Evolutionary conservation across 345 rosid genomes (phyloP), one percentile per base, ranked within the genome.

Genomic region (Dimocarpus longan): DNA sequence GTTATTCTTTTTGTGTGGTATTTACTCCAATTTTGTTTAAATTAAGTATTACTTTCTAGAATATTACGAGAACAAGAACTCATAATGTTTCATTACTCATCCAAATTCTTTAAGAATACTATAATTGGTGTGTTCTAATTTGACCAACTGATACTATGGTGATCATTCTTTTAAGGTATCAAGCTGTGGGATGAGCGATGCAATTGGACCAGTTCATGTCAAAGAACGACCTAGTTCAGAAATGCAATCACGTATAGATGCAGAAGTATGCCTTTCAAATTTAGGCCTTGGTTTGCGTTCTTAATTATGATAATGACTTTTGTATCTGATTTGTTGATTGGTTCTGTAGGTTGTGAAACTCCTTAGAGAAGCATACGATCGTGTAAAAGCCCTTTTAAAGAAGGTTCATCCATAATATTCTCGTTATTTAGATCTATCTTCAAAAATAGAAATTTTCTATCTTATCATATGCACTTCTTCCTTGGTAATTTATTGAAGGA

Each of bases 171-270:
- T 28, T 60, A 46, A 93, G 99, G 97, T 95, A 70, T 95, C 99
- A 68, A 91, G 76, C 76, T 95, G 99, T 79, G 99, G 99, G 67
- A 95, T 95, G 99, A 92, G 99, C 50, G 95, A 93, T 44, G 89
- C 88, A 67, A 88, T 92, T 76, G 98, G 99, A 76, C 99, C 98
- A 5, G 88, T 96, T 81, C 95, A 96, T 88, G 84, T 93, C 82
- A 96, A 91, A 87, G 98, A 96, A 79, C 91, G 93, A 62, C 92
- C 98, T 65, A 93, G 99, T 80, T 88, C 97, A 85, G 98, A 96
- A 68, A 90, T 96, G 98, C 98, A 94, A 63, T 96, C 99, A 76
- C 97, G 95, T 5, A 85, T 94, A 2, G 98, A 96, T 82, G 98
- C 97, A 48, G 99, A 96, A 83, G 99, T 94, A 89, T 54, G 86